phyloP scores from a whole-genome alignment of 1,284 basidiomycete genomes.

The Bjerkandera adusta region DNA sequence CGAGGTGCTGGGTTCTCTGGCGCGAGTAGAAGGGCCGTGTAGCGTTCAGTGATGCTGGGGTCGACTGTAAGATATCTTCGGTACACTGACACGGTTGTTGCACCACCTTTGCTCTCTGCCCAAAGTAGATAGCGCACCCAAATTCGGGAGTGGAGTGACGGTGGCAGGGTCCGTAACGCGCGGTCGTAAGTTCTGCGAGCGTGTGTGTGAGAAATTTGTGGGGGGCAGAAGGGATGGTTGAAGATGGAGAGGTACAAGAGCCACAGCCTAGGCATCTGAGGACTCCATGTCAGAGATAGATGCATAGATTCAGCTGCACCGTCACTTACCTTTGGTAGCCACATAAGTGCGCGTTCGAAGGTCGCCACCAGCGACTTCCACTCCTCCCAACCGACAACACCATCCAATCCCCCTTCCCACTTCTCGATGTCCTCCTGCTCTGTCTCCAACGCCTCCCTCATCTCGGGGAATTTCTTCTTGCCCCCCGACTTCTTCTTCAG shows the following conservation, averaged over 20 bases:
- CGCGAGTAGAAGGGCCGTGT: slow-evolving; percentile 75
- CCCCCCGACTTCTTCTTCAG: slow-evolving; percentile 79
- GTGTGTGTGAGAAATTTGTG: slow-evolving; percentile 84
- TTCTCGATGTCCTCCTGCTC: slow-evolving; percentile 74
- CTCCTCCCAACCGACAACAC: slow-evolving; percentile 89
- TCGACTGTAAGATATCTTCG: slow-evolving; percentile 88
- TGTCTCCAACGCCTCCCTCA: slow-evolving; percentile 85
- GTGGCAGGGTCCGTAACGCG: slow-evolving; percentile 90
- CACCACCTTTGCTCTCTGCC: slow-evolving; percentile 86
- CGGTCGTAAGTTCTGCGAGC: slow-evolving; percentile 94
- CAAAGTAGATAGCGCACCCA: slow-evolving; percentile 96
- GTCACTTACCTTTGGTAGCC: slow-evolving; percentile 84
- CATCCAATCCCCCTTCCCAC: slow-evolving; percentile 87
- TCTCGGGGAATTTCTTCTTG: slow-evolving; percentile 85
- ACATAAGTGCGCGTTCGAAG: slow-evolving; percentile 93
- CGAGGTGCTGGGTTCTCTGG: slow-evolving; percentile 66
- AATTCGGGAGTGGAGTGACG: slow-evolving; percentile 90
- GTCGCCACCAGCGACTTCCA: slow-evolving; percentile 89
- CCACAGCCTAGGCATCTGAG: slow-evolving; percentile 91
- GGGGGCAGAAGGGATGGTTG: slow-evolving; percentile 87
- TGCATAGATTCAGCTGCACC: too few relatives aligned
- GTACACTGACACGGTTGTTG: slow-evolving; percentile 85
- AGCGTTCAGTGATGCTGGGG: slow-evolving; percentile 83
- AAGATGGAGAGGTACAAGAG: slow-evolving; percentile 90
- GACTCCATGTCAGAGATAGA: slow-evolving; percentile 11